These are phyloP conservation scores for Trametes maxima DNA, from an alignment of 768 basidiomycete species.

Conservation along the genomic window DNA sequence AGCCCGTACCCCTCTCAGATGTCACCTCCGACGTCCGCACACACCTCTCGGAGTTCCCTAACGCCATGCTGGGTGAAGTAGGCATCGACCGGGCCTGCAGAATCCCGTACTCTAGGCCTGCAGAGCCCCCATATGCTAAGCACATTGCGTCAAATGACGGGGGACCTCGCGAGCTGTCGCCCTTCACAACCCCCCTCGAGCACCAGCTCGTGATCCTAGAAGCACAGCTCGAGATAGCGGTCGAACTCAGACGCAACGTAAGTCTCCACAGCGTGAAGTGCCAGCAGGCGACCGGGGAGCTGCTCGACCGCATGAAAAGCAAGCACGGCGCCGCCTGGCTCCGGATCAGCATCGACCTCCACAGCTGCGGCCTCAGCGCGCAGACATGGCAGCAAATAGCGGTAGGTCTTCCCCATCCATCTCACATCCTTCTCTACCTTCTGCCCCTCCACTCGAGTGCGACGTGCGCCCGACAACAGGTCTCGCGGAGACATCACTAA, in stretches of 20 bases:
- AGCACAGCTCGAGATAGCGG: slow-evolving; percentile 82
- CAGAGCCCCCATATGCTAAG: slow-evolving; percentile 26
- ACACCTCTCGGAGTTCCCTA: slow-evolving; percentile 62
- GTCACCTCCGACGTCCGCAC: slow-evolving; percentile 60
- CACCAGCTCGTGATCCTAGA: slow-evolving; percentile 86
- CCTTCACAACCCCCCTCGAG: slow-evolving; percentile 74
- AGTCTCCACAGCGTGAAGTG: slow-evolving; percentile 89
- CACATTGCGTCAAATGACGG: slow-evolving; percentile 3
- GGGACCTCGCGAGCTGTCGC: slow-evolving; percentile 60
- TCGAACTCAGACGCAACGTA: slow-evolving; percentile 75
- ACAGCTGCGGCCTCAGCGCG: slow-evolving; percentile 84
- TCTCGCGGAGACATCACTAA: neutral
- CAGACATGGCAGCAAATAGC: slow-evolving; percentile 77
- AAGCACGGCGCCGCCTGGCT: slow-evolving; percentile 61
- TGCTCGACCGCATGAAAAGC: slow-evolving; percentile 60
- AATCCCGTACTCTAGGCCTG: slow-evolving; percentile 60
- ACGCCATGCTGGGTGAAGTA: slow-evolving; percentile 90
- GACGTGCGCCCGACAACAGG: neutral
- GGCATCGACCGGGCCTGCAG: slow-evolving; percentile 85
- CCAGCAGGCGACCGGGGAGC: slow-evolving; percentile 64
- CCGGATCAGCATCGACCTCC: slow-evolving; percentile 81
- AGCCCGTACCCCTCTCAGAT: slow-evolving; percentile 64
- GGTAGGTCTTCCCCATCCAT: slow-evolving; percentile 45
- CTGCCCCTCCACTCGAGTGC: neutral
- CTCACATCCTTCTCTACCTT: neutral